phyloP scores from a whole-genome alignment of 1,139 yeast species.

The Blastobotrys ciferrii region DNA sequence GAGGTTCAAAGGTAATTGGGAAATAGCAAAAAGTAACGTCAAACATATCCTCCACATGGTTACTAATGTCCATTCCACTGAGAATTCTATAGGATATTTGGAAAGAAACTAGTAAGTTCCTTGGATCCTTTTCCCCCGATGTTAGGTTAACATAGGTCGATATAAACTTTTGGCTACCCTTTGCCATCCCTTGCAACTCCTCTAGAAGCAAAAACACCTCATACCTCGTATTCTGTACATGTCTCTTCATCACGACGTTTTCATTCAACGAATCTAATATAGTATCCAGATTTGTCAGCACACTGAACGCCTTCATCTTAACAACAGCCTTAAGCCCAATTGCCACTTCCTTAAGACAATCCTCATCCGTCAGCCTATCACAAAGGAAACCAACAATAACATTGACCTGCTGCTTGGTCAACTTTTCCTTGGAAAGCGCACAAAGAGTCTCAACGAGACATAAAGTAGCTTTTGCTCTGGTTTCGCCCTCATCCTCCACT shows the following conservation, averaged over 20 bases:
- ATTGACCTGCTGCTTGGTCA: conserved; percentile 60
- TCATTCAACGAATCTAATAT: conserved; percentile 45
- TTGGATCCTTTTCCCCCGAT: conserved; percentile 90
- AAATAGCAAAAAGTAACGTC: conserved; percentile 92
- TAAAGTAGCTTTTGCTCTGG: conserved; percentile 45
- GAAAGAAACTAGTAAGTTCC: conserved; percentile 74
- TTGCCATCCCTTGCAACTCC: conserved; percentile 25
- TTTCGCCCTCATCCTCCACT: conserved; percentile 61
- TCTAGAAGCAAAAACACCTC: conserved; percentile 54
- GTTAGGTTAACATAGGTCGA: conserved; percentile 65
- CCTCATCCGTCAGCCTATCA: conserved; percentile 65
- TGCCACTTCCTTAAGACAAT: conserved; percentile 52
- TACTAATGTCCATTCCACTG: conserved; percentile 42
- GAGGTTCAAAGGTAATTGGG: conserved; percentile 94
- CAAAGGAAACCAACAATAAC: conserved; percentile 66
- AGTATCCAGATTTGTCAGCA: conserved; percentile 28
- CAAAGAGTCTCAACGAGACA: conserved; percentile 57
- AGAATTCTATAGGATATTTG: conserved; percentile 53
- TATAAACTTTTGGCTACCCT: conserved; percentile 40
- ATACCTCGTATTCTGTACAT: conserved; percentile 65
- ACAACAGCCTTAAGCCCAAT: conserved; percentile 55
- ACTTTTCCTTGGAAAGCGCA: conserved; percentile 38
- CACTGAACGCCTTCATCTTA: conserved; percentile 39
- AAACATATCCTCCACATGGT: conserved; percentile 59
- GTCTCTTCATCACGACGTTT: conserved; percentile 58